A percentile compares a stretch with the other conserved stretches of the same genome.
Conservation (phyloP, 148 eudicot genomes). For the Polygonum aviculare region DNA sequence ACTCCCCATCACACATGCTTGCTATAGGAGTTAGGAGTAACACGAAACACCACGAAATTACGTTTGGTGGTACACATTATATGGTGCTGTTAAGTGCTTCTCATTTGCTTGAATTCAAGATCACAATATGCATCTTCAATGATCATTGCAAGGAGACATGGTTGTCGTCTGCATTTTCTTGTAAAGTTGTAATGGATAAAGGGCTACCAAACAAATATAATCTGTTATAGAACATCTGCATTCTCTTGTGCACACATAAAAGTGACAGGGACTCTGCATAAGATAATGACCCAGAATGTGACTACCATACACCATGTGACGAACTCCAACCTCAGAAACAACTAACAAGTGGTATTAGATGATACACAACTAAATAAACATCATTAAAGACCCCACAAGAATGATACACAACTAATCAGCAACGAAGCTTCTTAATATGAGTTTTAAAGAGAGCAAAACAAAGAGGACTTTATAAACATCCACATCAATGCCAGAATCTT, state of each 20-base stretch:
- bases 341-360: too few relatives aligned
- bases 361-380: too few relatives aligned
- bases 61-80: neutral
- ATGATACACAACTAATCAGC: neutral
- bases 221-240: neutral
- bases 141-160: neutral
- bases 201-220: neutral
- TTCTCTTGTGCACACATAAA: neutral
- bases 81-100: neutral
- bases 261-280: neutral
- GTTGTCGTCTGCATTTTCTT: too few relatives aligned
- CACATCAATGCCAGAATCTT: neutral
- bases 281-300: neutral
- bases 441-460: neutral
- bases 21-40: slow-evolving; percentile 7
- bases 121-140: neutral
- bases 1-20: slow-evolving; percentile 26
- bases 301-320: neutral
- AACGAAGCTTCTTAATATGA: neutral
- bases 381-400: neutral
- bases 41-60: neutral
- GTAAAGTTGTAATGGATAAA: neutral
- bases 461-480: neutral
- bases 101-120: neutral
- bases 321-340: too few relatives aligned